phyloP scores from a whole-genome alignment of 225 moss, liverwort and hornwort genomes.

The Sphagnum tenellum region DNA sequence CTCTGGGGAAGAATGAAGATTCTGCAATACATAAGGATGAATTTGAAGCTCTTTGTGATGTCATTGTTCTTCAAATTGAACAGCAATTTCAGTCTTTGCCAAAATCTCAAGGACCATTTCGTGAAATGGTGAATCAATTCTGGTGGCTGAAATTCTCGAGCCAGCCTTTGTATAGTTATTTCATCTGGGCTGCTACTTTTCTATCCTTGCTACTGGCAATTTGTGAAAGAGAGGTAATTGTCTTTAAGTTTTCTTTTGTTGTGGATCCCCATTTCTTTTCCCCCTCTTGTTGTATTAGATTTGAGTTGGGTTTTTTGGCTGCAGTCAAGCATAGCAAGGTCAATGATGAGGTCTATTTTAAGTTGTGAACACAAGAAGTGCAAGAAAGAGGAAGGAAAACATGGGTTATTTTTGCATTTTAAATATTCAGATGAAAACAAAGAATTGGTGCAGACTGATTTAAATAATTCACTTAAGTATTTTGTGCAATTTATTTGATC shows the following conservation, averaged over 20 bases:
- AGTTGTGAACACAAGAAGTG: no score
- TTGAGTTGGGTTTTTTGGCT: no score
- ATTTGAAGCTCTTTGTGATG: constrained; percentile 86
- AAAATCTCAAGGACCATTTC: constrained; percentile 47
- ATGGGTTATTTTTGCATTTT: no score
- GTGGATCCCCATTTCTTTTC: no score
- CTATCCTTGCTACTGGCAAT: constrained; percentile 48
- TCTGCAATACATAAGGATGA: constrained; percentile 82
- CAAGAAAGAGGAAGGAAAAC: no score
- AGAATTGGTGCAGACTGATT: no score
- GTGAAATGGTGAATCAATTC: constrained; percentile 23
- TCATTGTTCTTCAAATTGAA: constrained; percentile 26
- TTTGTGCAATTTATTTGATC: no score
- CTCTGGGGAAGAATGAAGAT: constrained; percentile 76
- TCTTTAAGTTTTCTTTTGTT: neutral
- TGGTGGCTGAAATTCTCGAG: constrained; percentile 21
- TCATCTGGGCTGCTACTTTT: constrained; percentile 54
- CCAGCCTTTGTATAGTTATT: constrained; percentile 30
- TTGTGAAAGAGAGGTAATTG: constrained; percentile 50
- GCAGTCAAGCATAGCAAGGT: no score
- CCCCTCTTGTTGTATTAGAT: no score
- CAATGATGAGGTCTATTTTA: neutral
- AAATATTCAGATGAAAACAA: no score
- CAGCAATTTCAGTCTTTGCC: constrained; percentile 37
- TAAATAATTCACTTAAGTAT: no score